Percentiles rank a stretch among this genome's conserved stretches.
Evolutionary conservation across 2,329 filamentous ascomycete genomes (phyloP).

Genomic region (Ceratocystis lukuohia): DNA sequence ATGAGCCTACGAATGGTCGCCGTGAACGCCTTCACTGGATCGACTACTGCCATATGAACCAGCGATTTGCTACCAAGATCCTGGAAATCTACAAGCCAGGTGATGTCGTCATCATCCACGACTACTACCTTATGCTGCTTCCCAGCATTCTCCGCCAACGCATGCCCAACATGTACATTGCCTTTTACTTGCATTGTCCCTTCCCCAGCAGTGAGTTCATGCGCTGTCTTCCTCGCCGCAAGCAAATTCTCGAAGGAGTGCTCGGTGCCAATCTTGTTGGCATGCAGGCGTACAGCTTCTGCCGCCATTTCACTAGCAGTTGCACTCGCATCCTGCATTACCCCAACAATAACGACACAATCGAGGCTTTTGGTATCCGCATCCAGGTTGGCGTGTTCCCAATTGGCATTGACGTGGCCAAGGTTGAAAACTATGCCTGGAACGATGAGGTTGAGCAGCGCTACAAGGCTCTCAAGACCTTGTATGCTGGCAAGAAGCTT

Average conservation of each 20-base stretch:
- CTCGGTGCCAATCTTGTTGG: slow-evolving; percentile 85
- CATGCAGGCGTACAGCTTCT: slow-evolving; percentile 93
- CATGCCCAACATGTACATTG: slow-evolving; percentile 79
- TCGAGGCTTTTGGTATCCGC: slow-evolving; percentile 78
- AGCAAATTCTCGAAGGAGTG: slow-evolving; percentile 80
- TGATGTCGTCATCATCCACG: slow-evolving; percentile 83
- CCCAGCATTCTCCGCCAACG: slow-evolving; percentile 79
- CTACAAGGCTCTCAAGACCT: slow-evolving; percentile 56
- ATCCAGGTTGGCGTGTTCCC: slow-evolving; percentile 89
- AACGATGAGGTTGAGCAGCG: slow-evolving; percentile 55
- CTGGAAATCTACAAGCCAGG: slow-evolving; percentile 81
- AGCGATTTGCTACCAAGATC: slow-evolving; percentile 80
- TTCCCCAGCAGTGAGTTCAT: slow-evolving; percentile 96
- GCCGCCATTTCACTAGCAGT: slow-evolving; percentile 85
- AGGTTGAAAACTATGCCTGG: slow-evolving; percentile 64
- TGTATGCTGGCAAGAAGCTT: slow-evolving; percentile 84
- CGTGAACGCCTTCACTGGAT: slow-evolving; percentile 74
- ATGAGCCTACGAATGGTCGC: slow-evolving; percentile 75
- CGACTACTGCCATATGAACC: slow-evolving; percentile 87
- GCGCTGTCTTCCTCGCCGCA: slow-evolving; percentile 72
- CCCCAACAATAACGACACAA: slow-evolving; percentile 68
- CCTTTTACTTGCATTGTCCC: slow-evolving; percentile 86
- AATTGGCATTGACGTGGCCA: slow-evolving; percentile 81
- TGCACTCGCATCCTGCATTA: slow-evolving; percentile 87
- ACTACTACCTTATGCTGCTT: slow-evolving; percentile 84